These are phyloP conservation scores for Pythium periplocum DNA, from an alignment of 352 stramenopile genomes.

Conservation along the genomic window DNA sequence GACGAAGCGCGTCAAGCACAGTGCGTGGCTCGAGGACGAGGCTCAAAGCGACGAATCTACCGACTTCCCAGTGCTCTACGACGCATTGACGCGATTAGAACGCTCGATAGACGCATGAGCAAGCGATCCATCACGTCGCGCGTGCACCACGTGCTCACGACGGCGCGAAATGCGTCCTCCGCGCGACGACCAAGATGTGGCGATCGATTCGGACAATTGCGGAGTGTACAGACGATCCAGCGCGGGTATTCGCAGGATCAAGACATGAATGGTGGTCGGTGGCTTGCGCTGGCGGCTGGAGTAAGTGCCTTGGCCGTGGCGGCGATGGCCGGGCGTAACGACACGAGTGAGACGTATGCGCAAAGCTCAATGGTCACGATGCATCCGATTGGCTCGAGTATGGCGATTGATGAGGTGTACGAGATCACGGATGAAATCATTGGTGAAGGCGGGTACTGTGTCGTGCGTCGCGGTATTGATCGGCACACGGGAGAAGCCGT, in stretches of 20 bases:
- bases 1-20: too few species aligned
- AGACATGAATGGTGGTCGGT: not conserved
- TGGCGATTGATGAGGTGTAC: conserved; percentile 59
- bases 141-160: not conserved
- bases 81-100: too few species aligned
- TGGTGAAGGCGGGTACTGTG: conserved; percentile 75
- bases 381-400: conserved; percentile 5
- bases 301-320: conserved; percentile 10
- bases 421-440: conserved; percentile 79
- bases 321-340: not conserved
- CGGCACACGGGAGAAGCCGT: conserved; percentile 61
- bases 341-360: conserved; percentile 1
- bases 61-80: too few species aligned
- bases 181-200: too few species aligned
- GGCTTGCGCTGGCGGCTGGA: conserved; percentile 10
- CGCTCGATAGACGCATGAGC: not conserved
- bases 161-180: too few species aligned
- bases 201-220: too few species aligned
- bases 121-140: conserved; percentile 1
- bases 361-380: conserved; percentile 4
- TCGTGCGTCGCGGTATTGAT: conserved; percentile 67
- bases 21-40: too few species aligned
- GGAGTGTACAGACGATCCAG: too few species aligned
- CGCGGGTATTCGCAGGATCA: too few species aligned
- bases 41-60: too few species aligned